Base-by-base conservation (phyloP, 306 rosid genomes). In the Prunus davidiana region DNA sequence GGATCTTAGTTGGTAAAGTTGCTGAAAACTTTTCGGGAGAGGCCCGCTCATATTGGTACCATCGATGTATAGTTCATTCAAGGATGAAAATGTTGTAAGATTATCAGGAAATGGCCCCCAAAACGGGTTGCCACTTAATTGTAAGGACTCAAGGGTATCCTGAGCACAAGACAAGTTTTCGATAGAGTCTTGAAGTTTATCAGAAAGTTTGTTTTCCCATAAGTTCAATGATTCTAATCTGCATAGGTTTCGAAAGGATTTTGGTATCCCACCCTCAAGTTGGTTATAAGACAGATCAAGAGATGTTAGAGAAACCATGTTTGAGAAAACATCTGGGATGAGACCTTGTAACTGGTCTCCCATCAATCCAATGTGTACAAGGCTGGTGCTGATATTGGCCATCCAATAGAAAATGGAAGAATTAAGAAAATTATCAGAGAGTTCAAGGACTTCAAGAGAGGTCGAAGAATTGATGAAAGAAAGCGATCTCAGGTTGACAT, bases 251-350 rank as follows among this genome's bases (percentile, higher is more conserved):
- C 4, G 28, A 10, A 86, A 71, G 19, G 76, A 67, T 28, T 75
- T 74, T 46, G 76, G 67, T 24, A 80, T 12, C n/a, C 71, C 57
- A 0, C 64, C 77, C 12, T 78, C 82, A 14, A 83, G 72, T 4
- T 83, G 25, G 58, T 83, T 83, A 2, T n/a, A 6, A 0, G 27
- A 27, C 12, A 83, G 81, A 72, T 76, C 79, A 10, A 83, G 72
- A 20, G 13, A 14, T 30, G n/a, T 14, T 19, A 72, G 76, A 66
- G 84, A 79, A 65, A 28, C 57, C 69, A 76, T 34, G 41, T 49
- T 71, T 50, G 57, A 12, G 27, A 79, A 76, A 60, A 41, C 79
- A 71, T 83, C 76, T 14, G 79, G 81, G 63, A 73, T 32, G 30
- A 20, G 76, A 76, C 72, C 78, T 54, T 72, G 38, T 12, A 84